phyloP scores from a whole-genome alignment of 352 stramenopile genomes.

The Pythium sukuiense region DNA sequence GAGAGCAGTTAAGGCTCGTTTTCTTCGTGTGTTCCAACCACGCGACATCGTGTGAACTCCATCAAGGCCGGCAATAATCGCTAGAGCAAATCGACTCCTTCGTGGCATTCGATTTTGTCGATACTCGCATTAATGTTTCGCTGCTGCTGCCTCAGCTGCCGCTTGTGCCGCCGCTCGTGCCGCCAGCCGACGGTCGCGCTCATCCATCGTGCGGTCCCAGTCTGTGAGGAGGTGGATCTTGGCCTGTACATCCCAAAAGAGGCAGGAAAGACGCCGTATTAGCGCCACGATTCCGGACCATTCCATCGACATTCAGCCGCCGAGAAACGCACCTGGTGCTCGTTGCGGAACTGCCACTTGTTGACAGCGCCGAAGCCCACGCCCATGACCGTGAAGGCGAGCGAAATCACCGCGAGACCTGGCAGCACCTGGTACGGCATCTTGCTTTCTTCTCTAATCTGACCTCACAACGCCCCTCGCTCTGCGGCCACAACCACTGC shows the following conservation, averaged over 20 bases:
- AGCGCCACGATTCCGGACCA: neutral
- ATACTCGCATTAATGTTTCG: slow-evolving; percentile 31
- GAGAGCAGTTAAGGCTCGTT: neutral
- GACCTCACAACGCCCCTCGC: slow-evolving; percentile 14
- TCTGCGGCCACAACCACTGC: slow-evolving; percentile 12
- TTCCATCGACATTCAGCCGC: neutral
- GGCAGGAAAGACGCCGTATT: neutral
- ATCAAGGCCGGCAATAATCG: neutral
- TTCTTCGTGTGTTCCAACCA: neutral
- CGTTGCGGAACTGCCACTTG: slow-evolving; percentile 66
- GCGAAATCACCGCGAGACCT: slow-evolving; percentile 71
- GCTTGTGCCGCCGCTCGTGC: slow-evolving; percentile 34
- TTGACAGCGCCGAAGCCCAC: slow-evolving; percentile 70
- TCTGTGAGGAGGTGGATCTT: slow-evolving; percentile 78
- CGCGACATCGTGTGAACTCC: neutral
- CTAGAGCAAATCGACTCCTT: neutral
- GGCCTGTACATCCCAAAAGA: slow-evolving; percentile 35
- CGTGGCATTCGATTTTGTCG: neutral
- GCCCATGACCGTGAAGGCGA: slow-evolving; percentile 80
- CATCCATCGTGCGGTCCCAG: slow-evolving; percentile 84
- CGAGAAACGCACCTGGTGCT: slow-evolving; percentile 58
- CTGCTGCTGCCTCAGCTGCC: slow-evolving; percentile 27
- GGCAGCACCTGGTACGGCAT: slow-evolving; percentile 89
- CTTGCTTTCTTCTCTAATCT: slow-evolving; percentile 17
- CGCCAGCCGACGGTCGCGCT: slow-evolving; percentile 67